Percentiles rank a stretch among this genome's conserved stretches.
Conservation (phyloP, 805 yeast genomes). For the Candida coquimbonensis region DNA sequence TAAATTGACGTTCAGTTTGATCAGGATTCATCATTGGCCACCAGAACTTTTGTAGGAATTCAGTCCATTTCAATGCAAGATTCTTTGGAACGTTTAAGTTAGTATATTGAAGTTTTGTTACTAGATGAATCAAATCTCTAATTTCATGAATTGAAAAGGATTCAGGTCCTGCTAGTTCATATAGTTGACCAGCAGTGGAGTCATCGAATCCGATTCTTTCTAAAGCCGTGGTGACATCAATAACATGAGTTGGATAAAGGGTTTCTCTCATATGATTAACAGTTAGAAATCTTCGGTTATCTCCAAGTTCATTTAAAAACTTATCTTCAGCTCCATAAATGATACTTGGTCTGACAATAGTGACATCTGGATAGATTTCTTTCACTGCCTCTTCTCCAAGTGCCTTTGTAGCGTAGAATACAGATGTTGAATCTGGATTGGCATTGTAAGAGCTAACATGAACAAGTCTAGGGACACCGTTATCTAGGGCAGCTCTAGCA, state of each 20-base stretch:
- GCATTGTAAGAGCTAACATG: slow-evolving; percentile 82
- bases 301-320: slow-evolving; percentile 53
- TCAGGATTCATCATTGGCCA: slow-evolving; percentile 54
- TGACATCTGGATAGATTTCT: slow-evolving; percentile 63
- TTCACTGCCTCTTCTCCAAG: slow-evolving; percentile 66
- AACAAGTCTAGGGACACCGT: slow-evolving; percentile 64
- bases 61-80: slow-evolving; percentile 29
- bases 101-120: slow-evolving; percentile 37
- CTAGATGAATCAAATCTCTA: slow-evolving; percentile 62
- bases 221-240: slow-evolving; percentile 72
- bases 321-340: slow-evolving; percentile 71
- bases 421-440: slow-evolving; percentile 55
- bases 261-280: slow-evolving; percentile 58
- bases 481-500: slow-evolving; percentile 62
- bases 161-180: slow-evolving; percentile 71
- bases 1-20: slow-evolving; percentile 63
- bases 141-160: slow-evolving; percentile 53
- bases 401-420: slow-evolving; percentile 75
- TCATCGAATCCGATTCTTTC: slow-evolving; percentile 79
- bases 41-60: slow-evolving; percentile 34
- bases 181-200: slow-evolving; percentile 68
- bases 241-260: slow-evolving; percentile 65
- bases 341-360: slow-evolving; percentile 81
- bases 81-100: slow-evolving; percentile 33
- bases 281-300: slow-evolving; percentile 54